A percentile compares a stretch with the other conserved stretches of the same genome.
Conservation (phyloP, 2,329 filamentous ascomycete species). For the Pyrenophora graminea region DNA sequence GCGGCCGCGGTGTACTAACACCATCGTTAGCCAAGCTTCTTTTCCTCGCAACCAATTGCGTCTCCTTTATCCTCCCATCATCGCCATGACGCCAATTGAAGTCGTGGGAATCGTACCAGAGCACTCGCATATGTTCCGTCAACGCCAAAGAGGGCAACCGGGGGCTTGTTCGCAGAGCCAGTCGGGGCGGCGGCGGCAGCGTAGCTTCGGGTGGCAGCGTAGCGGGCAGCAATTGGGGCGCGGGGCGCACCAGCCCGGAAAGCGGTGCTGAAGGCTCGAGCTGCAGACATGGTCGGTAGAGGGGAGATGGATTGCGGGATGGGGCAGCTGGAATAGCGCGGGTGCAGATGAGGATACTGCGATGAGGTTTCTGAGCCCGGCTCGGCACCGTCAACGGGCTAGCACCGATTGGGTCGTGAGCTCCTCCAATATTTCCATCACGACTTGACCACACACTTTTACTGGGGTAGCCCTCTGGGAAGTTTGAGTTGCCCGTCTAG, state of each 20-base stretch:
- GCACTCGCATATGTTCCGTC: conserved; percentile 98
- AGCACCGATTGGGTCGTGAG: conserved; percentile 16
- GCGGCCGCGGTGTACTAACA: conserved; percentile 89
- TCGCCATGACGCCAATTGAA: conserved; percentile 26
- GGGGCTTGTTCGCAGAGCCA: conserved; percentile 73
- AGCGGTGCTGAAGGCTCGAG: conserved; percentile 60
- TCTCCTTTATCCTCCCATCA: conserved; percentile 23
- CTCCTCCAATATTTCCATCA: not conserved
- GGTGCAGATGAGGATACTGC: conserved; percentile 26
- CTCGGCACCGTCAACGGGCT: conserved; percentile 22
- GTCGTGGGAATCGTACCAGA: conserved; percentile 70
- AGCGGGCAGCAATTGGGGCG: conserved; percentile 62
- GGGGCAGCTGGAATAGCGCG: conserved; percentile 31
- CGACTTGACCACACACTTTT: not conserved
- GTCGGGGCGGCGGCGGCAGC: conserved; percentile 64
- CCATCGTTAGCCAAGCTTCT: conserved; percentile 32
- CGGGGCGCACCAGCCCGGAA: conserved; percentile 61
- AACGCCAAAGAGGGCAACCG: conserved; percentile 88
- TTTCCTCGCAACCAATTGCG: conserved; percentile 21
- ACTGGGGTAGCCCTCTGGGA: too few relatives aligned
- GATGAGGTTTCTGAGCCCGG: conserved; percentile 30
- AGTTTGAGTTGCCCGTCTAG: too few relatives aligned
- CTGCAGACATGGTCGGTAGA: conserved; percentile 58
- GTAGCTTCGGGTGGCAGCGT: conserved; percentile 73
- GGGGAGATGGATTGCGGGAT: conserved; percentile 43